Percentiles rank a stretch among this genome's conserved stretches.
Evolutionary conservation across 2,329 filamentous ascomycete genomes (phyloP).

Genomic region (Talaromyces rugulosus): DNA sequence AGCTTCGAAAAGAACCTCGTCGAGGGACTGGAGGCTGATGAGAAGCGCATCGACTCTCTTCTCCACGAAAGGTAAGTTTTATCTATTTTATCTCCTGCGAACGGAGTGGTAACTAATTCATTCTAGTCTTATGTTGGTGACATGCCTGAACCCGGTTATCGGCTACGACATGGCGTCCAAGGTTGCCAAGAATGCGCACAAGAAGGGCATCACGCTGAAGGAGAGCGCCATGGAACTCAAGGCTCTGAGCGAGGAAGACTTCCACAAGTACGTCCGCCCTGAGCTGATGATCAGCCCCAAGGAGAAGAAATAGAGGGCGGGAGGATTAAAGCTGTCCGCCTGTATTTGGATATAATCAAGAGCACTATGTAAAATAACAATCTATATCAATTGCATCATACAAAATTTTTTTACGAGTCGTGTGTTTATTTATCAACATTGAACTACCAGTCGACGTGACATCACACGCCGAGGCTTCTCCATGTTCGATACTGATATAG

Average conservation of each 20-base stretch:
- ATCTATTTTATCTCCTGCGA: neutral
- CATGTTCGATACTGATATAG: too few species aligned
- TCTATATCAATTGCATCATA: neutral
- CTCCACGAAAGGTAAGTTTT: slow-evolving; percentile 85
- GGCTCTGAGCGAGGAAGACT: slow-evolving; percentile 81
- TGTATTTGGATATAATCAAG: neutral
- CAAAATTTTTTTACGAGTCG: too few species aligned
- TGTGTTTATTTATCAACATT: neutral
- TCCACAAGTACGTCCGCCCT: slow-evolving; percentile 82
- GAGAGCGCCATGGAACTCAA: slow-evolving; percentile 90
- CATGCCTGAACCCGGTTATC: slow-evolving; percentile 94
- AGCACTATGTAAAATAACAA: neutral
- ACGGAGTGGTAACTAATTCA: neutral
- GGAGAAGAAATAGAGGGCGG: slow-evolving; percentile 53
- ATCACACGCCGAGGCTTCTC: too few species aligned
- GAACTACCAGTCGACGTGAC: too few species aligned
- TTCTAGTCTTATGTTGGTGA: slow-evolving; percentile 88
- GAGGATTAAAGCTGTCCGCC: neutral
- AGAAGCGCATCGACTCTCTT: slow-evolving; percentile 82
- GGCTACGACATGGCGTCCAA: slow-evolving; percentile 97
- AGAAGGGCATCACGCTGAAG: slow-evolving; percentile 94
- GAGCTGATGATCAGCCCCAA: slow-evolving; percentile 92
- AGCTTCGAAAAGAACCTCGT: slow-evolving; percentile 95
- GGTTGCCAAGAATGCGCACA: slow-evolving; percentile 97
- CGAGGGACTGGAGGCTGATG: slow-evolving; percentile 81